These are phyloP conservation scores for Extremus antarcticus DNA, from an alignment of 495 filamentous ascomycete genomes.

Conservation along the genomic window DNA sequence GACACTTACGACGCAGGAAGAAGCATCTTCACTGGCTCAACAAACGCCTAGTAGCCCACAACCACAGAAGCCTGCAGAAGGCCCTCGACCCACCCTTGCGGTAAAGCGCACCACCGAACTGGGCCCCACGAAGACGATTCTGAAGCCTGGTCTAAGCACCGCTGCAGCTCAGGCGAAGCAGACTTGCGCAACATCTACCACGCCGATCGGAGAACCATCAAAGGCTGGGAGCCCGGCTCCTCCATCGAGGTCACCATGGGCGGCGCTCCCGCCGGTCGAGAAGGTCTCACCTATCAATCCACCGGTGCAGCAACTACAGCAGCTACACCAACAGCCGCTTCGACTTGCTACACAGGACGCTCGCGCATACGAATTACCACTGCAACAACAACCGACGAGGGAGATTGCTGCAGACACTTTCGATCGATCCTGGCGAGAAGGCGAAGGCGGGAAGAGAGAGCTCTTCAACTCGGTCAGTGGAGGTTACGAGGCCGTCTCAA, in stretches of 20 bases:
- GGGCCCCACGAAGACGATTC: conserved; percentile 30
- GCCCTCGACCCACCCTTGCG: background rate
- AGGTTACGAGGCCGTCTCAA: conserved; percentile 79
- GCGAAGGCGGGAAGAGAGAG: conserved; percentile 53
- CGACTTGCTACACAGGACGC: conserved; percentile 16
- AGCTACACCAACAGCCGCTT: background rate
- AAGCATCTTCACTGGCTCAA: conserved; percentile 9
- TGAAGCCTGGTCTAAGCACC: conserved; percentile 27
- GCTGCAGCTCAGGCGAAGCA: conserved; percentile 19
- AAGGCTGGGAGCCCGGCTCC: conserved; percentile 60
- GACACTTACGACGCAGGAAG: conserved; percentile 55
- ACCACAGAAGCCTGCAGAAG: conserved; percentile 5
- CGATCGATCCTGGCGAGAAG: conserved; percentile 73
- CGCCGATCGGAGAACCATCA: conserved; percentile 24
- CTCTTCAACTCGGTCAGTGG: conserved; percentile 92
- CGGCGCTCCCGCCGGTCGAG: conserved; percentile 70
- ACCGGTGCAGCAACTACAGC: conserved; percentile 25
- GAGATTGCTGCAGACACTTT: conserved; percentile 95
- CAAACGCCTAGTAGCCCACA: conserved; percentile 1
- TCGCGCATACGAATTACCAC: conserved; percentile 16
- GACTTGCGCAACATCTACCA: conserved; percentile 41
- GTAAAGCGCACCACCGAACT: conserved; percentile 19
- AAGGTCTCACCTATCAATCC: conserved; percentile 58
- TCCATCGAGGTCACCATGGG: conserved; percentile 85
- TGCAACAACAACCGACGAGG: conserved; percentile 40